phyloP scores from a whole-genome alignment of 257 asterid species.

The Sherardia arvensis region DNA sequence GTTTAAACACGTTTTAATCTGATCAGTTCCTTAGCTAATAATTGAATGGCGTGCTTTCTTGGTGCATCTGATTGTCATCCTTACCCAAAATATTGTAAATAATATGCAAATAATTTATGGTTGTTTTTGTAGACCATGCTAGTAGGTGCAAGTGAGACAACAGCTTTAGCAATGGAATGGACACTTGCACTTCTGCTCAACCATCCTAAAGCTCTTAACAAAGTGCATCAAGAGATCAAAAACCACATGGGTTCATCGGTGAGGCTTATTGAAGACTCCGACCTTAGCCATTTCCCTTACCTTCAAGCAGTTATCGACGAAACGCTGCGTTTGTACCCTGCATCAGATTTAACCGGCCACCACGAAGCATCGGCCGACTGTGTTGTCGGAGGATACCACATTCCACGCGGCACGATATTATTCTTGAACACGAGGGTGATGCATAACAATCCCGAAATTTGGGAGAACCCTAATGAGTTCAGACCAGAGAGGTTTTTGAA shows the following conservation, averaged over 20 bases:
- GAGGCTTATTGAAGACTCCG: slow-evolving; percentile 40
- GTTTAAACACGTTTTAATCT: no score
- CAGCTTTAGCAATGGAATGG: slow-evolving; percentile 62
- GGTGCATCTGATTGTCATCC: no score
- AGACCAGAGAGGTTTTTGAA: slow-evolving; percentile 26
- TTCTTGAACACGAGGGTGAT: slow-evolving; percentile 23
- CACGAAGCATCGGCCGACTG: slow-evolving; percentile 24
- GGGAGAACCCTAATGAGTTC: slow-evolving; percentile 18
- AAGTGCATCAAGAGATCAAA: slow-evolving; percentile 44
- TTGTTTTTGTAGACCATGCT: slow-evolving; percentile 28
- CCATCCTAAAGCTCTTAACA: slow-evolving; percentile 34
- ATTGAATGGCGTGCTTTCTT: no score
- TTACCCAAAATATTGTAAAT: no score
- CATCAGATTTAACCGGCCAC: slow-evolving; percentile 10
- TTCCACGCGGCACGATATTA: slow-evolving; percentile 20
- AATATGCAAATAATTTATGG: no score
- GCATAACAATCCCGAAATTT: slow-evolving; percentile 14
- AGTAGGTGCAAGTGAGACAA: slow-evolving; percentile 46
- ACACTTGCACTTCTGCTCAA: slow-evolving; percentile 47
- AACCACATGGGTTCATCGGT: slow-evolving; percentile 16
- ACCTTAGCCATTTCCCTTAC: slow-evolving; percentile 27
- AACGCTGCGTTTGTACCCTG: slow-evolving; percentile 23
- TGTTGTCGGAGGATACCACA: slow-evolving; percentile 14
- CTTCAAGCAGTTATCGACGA: slow-evolving; percentile 13
- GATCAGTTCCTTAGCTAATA: no score